phyloP scores from a whole-genome alignment of 2,329 filamentous ascomycete genomes.

The Ophiostoma himal-ulmi region DNA sequence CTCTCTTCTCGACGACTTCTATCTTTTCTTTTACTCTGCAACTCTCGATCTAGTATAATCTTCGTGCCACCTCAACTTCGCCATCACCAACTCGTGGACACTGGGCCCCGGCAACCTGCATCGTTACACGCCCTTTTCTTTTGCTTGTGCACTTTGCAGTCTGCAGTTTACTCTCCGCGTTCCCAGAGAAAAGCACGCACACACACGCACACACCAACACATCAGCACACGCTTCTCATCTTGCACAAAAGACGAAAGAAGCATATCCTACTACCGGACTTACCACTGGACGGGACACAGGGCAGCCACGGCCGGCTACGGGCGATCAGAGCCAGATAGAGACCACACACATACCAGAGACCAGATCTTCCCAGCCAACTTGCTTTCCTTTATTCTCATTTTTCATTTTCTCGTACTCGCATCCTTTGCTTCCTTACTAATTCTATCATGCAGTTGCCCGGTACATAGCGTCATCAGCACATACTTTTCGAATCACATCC shows the following conservation, averaged over 20 bases:
- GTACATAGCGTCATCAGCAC: constrained; percentile 25
- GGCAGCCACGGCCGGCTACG: constrained; percentile 1
- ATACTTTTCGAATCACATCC: not conserved
- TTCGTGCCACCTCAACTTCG: not conserved
- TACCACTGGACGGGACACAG: not conserved
- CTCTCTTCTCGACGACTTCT: not conserved
- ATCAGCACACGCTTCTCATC: not conserved
- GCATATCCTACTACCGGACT: not conserved
- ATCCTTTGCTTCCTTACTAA: not conserved
- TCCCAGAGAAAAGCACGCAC: not conserved
- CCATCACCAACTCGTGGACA: constrained; percentile 10
- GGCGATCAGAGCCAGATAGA: not conserved
- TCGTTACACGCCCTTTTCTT: constrained; percentile 18
- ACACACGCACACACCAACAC: not conserved
- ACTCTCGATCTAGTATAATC: not conserved
- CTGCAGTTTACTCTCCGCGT: not conserved
- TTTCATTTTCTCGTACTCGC: constrained; percentile 27
- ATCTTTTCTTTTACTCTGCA: not conserved
- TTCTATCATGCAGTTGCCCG: constrained; percentile 36
- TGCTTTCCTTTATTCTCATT: not conserved
- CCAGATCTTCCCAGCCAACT: not conserved
- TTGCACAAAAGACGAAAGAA: constrained; percentile 12
- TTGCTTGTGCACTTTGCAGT: not conserved
- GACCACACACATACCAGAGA: constrained; percentile 11
- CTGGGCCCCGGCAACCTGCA: constrained; percentile 18